Conservation (phyloP, 768 basidiomycete genomes). For the Podaxis rugospora region DNA sequence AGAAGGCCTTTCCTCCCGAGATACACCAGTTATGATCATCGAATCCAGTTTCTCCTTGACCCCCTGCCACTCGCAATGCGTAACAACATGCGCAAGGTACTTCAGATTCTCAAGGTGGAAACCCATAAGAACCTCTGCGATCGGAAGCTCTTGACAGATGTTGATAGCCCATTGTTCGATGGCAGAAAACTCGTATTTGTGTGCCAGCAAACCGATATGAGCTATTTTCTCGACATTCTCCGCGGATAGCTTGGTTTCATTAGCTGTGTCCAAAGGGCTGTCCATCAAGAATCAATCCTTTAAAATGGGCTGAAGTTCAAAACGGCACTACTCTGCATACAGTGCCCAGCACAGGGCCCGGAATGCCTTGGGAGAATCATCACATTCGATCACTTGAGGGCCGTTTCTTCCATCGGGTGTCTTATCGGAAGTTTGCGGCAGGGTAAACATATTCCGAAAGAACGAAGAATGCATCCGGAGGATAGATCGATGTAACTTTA, state of each 20-base stretch:
- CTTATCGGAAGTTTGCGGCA: neutral
- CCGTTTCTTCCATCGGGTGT: neutral
- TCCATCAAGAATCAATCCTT: neutral
- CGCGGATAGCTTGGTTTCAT: neutral
- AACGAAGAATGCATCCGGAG: constrained; percentile 20
- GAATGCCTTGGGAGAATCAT: neutral
- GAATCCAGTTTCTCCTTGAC: neutral
- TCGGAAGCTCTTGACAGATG: neutral
- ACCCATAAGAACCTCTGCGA: neutral
- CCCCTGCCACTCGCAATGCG: neutral
- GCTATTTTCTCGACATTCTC: neutral
- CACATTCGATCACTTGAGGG: neutral
- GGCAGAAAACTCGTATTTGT: neutral
- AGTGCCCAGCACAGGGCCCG: neutral
- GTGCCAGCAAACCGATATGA: neutral
- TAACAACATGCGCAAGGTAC: neutral
- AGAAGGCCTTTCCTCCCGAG: neutral
- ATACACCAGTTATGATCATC: neutral
- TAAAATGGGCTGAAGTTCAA: too few species aligned
- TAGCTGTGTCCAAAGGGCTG: neutral
- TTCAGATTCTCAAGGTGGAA: neutral
- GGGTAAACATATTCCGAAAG: neutral
- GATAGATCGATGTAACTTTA: constrained; percentile 19
- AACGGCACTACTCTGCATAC: neutral
- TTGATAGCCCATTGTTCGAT: neutral